Conservation (phyloP, 192 early-diverging fungal genomes). For the Polychytrium aggregatum region DNA sequence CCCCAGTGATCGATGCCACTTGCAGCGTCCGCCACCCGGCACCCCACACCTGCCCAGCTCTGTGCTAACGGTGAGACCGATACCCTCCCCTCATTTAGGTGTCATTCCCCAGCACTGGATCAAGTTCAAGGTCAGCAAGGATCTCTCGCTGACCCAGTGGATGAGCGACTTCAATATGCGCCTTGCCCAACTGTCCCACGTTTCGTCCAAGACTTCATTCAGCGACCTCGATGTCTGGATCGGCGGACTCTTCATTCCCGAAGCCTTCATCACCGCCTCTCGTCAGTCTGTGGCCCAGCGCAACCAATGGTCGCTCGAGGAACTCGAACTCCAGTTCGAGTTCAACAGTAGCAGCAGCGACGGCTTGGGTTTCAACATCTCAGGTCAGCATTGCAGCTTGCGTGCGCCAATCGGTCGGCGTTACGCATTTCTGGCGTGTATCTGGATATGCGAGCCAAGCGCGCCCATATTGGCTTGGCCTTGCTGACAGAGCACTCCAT, state of each 20-base stretch:
- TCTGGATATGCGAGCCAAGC: too few species aligned
- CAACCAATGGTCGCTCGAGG: slow-evolving; percentile 68
- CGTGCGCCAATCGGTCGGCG: too few species aligned
- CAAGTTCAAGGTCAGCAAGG: slow-evolving; percentile 48
- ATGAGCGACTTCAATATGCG: slow-evolving; percentile 61
- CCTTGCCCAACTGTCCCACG: slow-evolving; percentile 45
- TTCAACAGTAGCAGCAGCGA: too few species aligned
- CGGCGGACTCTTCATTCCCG: slow-evolving; percentile 77
- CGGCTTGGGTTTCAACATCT: too few species aligned
- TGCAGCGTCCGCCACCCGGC: too few species aligned
- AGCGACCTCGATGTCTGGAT: slow-evolving; percentile 51
- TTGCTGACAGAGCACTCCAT: too few species aligned
- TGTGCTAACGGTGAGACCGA: too few species aligned
- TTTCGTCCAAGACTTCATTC: slow-evolving; percentile 18
- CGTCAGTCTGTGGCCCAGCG: slow-evolving; percentile 72
- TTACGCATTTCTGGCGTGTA: too few species aligned
- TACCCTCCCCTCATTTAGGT: slow-evolving; percentile 35
- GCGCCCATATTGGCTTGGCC: too few species aligned
- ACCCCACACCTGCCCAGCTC: too few species aligned
- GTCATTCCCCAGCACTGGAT: slow-evolving; percentile 62
- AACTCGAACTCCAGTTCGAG: slow-evolving; percentile 63
- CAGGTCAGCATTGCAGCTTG: too few species aligned
- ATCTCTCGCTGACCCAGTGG: slow-evolving; percentile 54
- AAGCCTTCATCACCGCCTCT: slow-evolving; percentile 86
- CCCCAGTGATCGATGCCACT: too few species aligned